These are phyloP conservation scores for Aphanomyces invadans DNA, from an alignment of 352 stramenopile species.

Conservation along the genomic window DNA sequence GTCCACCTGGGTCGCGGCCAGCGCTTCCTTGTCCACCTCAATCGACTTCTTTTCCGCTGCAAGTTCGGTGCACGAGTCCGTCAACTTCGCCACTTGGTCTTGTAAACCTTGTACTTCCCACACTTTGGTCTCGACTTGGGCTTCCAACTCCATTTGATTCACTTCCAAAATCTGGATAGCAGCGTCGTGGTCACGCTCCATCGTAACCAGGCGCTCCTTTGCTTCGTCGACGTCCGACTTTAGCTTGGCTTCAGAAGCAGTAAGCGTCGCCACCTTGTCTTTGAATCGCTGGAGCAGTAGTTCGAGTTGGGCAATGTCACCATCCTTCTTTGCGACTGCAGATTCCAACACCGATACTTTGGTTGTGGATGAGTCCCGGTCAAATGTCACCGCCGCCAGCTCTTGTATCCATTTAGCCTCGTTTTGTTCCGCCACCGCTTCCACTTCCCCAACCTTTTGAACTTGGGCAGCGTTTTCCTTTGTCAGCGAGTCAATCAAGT, in stretches of 20 bases:
- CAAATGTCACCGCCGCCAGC: background rate
- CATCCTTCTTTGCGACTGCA: background rate
- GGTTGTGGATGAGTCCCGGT: background rate
- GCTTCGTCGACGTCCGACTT: background rate
- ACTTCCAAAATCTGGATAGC: background rate
- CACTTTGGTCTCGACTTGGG: background rate
- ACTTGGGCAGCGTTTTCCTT: background rate
- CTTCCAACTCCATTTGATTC: background rate
- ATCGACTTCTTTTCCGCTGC: background rate
- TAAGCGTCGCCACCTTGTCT: conserved; percentile 5
- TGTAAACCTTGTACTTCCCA: background rate
- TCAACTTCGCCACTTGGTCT: background rate
- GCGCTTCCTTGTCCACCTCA: background rate
- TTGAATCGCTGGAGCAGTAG: conserved; percentile 9
- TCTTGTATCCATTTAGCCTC: background rate
- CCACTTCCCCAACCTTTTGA: background rate
- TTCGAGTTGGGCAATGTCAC: conserved; percentile 6
- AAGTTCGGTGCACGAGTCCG: background rate
- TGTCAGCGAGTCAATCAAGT: background rate
- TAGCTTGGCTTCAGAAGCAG: background rate
- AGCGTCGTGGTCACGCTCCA: background rate
- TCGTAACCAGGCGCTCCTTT: background rate
- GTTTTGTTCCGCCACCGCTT: background rate
- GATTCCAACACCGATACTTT: background rate
- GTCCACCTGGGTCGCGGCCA: background rate